Conservation (phyloP, 2,329 filamentous ascomycete genomes). For the Alternaria longipes region DNA sequence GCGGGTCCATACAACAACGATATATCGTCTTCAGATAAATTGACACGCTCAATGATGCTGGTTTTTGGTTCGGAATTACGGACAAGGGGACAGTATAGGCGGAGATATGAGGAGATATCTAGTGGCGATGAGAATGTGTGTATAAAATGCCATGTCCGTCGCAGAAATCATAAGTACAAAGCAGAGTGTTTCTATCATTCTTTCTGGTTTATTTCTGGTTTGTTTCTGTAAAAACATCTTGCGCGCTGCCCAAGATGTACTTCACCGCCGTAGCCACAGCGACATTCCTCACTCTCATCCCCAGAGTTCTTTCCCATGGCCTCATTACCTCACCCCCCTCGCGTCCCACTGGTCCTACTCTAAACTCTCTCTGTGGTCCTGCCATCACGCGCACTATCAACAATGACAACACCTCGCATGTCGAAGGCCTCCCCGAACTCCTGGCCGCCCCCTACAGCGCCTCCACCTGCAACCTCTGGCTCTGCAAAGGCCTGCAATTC, state of each 20-base stretch:
- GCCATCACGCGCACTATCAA: constrained; percentile 62
- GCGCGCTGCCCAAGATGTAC: constrained; percentile 19
- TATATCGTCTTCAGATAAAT: constrained; percentile 4
- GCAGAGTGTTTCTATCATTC: not conserved
- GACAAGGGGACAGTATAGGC: not conserved
- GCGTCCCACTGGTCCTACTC: constrained; percentile 61
- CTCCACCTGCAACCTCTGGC: constrained; percentile 60
- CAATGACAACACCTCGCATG: constrained; percentile 54
- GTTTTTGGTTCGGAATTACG: not conserved
- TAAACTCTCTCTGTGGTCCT: constrained; percentile 61
- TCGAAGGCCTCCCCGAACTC: constrained; percentile 54
- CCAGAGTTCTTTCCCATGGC: constrained; percentile 57
- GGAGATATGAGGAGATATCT: not conserved
- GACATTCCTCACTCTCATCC: constrained; percentile 21
- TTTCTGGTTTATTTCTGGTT: not conserved
- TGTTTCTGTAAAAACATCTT: not conserved
- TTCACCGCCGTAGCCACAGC: constrained; percentile 20
- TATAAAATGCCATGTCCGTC: constrained; percentile 2
- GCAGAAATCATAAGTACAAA: not conserved
- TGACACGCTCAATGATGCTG: not conserved
- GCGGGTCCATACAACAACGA: constrained; percentile 2
- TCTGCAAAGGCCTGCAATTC: constrained; percentile 68
- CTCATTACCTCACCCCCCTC: constrained; percentile 61
- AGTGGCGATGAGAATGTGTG: not conserved
- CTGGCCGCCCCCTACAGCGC: constrained; percentile 56